A percentile compares a stretch with the other conserved stretches of the same genome.
Conservation (phyloP, 78 protist species). For the Bodo saltans region DNA sequence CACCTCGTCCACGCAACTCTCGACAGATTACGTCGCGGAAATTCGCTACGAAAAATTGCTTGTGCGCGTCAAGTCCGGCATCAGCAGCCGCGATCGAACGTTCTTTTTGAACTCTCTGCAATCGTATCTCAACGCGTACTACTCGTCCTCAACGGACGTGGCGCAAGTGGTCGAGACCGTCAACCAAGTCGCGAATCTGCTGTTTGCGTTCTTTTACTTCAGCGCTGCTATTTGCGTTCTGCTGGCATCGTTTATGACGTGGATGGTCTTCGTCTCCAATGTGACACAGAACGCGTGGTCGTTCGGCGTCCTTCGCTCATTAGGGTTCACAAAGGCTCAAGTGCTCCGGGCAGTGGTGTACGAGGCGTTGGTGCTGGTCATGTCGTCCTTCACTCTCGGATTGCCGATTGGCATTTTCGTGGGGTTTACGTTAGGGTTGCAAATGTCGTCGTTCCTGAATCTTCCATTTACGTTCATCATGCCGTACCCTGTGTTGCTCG, state of each 20-base stretch:
- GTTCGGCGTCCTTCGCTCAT: constrained; percentile 79
- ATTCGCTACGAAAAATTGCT: constrained; percentile 23
- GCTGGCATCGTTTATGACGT: constrained; percentile 77
- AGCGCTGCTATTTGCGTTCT: constrained; percentile 55
- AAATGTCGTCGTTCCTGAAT: constrained; percentile 75
- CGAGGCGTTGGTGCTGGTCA: constrained; percentile 57
- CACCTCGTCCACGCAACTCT: neutral
- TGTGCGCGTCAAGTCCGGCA: constrained; percentile 23
- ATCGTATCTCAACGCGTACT: neutral
- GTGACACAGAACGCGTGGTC: constrained; percentile 85
- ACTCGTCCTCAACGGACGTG: neutral
- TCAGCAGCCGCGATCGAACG: constrained; percentile 37
- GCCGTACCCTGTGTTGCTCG: constrained; percentile 61
- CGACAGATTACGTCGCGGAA: neutral
- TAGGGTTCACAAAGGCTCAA: constrained; percentile 63
- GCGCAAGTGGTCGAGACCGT: constrained; percentile 12
- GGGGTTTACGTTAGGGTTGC: constrained; percentile 70
- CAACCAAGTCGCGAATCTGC: neutral
- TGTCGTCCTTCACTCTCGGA: constrained; percentile 30
- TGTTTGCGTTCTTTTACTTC: constrained; percentile 35
- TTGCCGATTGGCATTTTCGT: constrained; percentile 54
- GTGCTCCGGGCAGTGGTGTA: constrained; percentile 67
- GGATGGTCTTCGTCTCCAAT: constrained; percentile 79
- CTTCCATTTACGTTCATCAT: constrained; percentile 75
- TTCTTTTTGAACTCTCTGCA: constrained; percentile 48